A percentile compares a stretch with the other conserved stretches of the same genome.
Conservation (phyloP, 805 yeast species). For the Cyberlindnera galapagoensis region DNA sequence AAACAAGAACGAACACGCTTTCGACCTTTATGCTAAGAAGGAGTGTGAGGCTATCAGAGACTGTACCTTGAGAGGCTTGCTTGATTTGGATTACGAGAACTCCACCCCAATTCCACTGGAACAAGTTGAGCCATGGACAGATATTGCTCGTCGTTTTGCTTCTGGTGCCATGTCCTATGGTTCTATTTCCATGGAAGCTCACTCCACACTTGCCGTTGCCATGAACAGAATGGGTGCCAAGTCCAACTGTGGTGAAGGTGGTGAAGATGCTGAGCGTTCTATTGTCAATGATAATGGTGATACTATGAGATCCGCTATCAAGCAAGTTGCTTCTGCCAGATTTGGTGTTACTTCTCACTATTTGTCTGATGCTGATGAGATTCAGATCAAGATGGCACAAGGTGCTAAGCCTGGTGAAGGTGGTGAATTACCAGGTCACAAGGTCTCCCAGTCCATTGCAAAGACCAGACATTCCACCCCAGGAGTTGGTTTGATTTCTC, state of each 20-base stretch:
- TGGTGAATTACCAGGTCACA: slow-evolving; percentile 65
- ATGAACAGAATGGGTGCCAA: slow-evolving; percentile 98
- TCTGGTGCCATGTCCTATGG: slow-evolving; percentile 99
- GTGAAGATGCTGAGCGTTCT: slow-evolving; percentile 93
- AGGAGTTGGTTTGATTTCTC: slow-evolving; percentile 94
- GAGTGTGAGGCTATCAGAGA: slow-evolving; percentile 88
- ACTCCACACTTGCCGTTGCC: slow-evolving; percentile 95
- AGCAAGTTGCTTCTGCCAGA: slow-evolving; percentile 96
- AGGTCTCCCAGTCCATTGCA: slow-evolving; percentile 83
- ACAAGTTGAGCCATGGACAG: slow-evolving; percentile 99
- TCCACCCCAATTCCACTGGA: slow-evolving; percentile 82
- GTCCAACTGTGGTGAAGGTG: slow-evolving; percentile 99
- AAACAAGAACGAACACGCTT: slow-evolving; percentile 90
- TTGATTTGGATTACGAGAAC: slow-evolving; percentile 78
- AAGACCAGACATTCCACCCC: slow-evolving; percentile 95
- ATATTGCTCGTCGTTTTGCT: slow-evolving; percentile 91
- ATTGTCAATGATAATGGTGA: slow-evolving; percentile 79
- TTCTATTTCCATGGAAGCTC: slow-evolving; percentile 97
- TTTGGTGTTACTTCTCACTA: slow-evolving; percentile 96
- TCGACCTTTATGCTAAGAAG: slow-evolving; percentile 80
- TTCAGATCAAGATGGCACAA: slow-evolving; percentile 98
- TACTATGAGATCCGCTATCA: slow-evolving; percentile 97
- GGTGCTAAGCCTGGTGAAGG: slow-evolving; percentile 99
- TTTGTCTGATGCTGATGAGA: slow-evolving; percentile 92
- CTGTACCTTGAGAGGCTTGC: slow-evolving; percentile 90